phyloP scores from a whole-genome alignment of 345 rosid genomes.

The Salix viminalis region DNA sequence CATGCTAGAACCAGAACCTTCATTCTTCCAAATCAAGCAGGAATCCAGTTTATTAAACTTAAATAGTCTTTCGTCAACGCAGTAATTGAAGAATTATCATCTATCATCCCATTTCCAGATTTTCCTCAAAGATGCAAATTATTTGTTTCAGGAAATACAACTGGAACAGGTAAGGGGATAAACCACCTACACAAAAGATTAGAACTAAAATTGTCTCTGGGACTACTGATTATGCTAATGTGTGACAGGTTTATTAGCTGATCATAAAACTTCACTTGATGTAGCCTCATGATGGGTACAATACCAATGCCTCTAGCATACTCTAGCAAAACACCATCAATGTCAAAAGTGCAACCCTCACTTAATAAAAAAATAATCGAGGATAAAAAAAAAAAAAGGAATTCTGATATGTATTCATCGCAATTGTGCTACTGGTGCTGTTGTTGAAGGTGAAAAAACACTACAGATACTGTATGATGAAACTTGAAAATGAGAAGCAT shows the following conservation, averaged over 20 bases:
- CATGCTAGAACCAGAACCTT: neutral
- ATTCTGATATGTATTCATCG: neutral
- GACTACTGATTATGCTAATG: neutral
- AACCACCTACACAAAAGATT: neutral
- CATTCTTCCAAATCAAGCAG: neutral
- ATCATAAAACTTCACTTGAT: neutral
- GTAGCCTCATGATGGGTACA: neutral
- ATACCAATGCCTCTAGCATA: neutral
- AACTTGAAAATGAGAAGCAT: neutral
- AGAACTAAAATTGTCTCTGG: neutral
- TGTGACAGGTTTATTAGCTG: neutral
- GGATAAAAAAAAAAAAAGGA: neutral
- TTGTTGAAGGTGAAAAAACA: constrained; percentile 1
- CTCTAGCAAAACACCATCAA: neutral
- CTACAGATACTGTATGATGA: neutral
- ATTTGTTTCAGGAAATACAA: neutral
- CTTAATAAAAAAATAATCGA: neutral
- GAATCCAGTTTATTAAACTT: neutral
- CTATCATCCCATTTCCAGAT: neutral
- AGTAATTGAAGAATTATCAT: neutral
- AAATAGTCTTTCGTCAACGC: neutral
- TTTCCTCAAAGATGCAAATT: neutral
- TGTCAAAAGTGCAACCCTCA: neutral
- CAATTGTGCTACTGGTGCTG: neutral
- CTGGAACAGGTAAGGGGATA: neutral